These are phyloP conservation scores for Lecanicillium sp. DNA, from an alignment of 2,329 filamentous ascomycete species.

Conservation along the genomic window DNA sequence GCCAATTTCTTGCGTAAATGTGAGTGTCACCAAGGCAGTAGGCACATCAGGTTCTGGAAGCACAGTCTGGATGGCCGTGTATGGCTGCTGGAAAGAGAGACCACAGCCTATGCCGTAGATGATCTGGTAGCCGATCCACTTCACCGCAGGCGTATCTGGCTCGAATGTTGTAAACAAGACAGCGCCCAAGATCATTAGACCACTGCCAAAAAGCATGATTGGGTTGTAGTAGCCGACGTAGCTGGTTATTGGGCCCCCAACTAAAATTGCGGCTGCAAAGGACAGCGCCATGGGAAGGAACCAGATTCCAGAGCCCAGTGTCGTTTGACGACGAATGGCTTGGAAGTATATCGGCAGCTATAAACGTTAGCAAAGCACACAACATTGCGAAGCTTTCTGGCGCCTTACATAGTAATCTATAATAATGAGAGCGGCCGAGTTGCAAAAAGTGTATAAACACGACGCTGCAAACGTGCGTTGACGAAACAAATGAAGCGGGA, in stretches of 20 bases:
- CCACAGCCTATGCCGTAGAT: not conserved
- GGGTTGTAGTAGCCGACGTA: conserved; percentile 1
- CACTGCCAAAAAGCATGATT: not conserved
- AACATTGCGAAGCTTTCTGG: not conserved
- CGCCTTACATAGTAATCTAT: not conserved
- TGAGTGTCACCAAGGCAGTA: not conserved
- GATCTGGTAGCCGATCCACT: not conserved
- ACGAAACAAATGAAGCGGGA: not conserved
- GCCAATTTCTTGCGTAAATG: conserved; percentile 1
- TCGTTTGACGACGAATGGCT: not conserved
- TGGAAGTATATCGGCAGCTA: conserved; percentile 1
- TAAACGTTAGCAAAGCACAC: not conserved
- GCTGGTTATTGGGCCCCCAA: not conserved
- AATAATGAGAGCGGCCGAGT: not conserved
- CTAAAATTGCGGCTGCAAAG: not conserved
- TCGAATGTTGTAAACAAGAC: not conserved
- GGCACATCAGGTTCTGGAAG: not conserved
- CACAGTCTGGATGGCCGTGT: not conserved
- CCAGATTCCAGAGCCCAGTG: not conserved
- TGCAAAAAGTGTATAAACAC: not conserved
- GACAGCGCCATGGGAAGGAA: not conserved
- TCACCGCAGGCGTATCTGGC: not conserved
- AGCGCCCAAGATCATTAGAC: not conserved
- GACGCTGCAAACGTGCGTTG: not conserved
- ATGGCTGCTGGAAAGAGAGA: not conserved